These are phyloP conservation scores for Angophora floribunda DNA, from an alignment of 345 rosid genomes.

Conservation along the genomic window DNA sequence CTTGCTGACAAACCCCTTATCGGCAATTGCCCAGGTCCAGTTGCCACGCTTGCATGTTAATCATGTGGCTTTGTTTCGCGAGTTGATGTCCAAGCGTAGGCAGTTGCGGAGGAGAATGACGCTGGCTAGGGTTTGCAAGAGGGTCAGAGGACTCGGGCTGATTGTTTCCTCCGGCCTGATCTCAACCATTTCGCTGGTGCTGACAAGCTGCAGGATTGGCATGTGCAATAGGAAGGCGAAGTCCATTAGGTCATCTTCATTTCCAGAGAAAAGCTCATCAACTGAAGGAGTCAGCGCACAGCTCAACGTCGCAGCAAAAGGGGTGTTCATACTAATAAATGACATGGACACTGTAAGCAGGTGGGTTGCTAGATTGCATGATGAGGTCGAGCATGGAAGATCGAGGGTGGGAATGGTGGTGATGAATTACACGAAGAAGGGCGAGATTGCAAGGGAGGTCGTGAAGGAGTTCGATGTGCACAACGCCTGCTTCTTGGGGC, in stretches of 20 bases:
- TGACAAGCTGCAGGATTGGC: constrained; percentile 10
- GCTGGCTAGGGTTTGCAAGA: constrained; percentile 23
- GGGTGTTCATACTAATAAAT: constrained; percentile 55
- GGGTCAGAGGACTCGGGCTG: constrained; percentile 28
- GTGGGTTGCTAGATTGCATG: constrained; percentile 44
- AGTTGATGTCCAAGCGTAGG: constrained; percentile 33
- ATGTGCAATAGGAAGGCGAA: background rate
- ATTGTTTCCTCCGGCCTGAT: constrained; percentile 40
- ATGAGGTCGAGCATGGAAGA: constrained; percentile 64
- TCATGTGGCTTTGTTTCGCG: constrained; percentile 27
- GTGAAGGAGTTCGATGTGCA: constrained; percentile 38
- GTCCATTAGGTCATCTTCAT: background rate
- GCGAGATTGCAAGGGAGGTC: constrained; percentile 38
- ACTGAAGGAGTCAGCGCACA: constrained; percentile 28
- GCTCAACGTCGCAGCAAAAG: constrained; percentile 77
- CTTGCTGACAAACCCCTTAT: constrained; percentile 43
- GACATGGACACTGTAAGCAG: constrained; percentile 67
- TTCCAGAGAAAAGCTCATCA: background rate
- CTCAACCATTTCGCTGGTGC: constrained; percentile 30
- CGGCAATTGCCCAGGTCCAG: constrained; percentile 13
- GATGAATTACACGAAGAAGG: constrained; percentile 24
- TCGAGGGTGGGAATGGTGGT: constrained; percentile 44
- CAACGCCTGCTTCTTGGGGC: constrained; percentile 49
- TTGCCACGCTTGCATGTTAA: constrained; percentile 30
- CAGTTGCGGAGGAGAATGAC: constrained; percentile 36